These are phyloP conservation scores for Tolypocladium album DNA, from an alignment of 2,329 filamentous ascomycete genomes.

Conservation along the genomic window DNA sequence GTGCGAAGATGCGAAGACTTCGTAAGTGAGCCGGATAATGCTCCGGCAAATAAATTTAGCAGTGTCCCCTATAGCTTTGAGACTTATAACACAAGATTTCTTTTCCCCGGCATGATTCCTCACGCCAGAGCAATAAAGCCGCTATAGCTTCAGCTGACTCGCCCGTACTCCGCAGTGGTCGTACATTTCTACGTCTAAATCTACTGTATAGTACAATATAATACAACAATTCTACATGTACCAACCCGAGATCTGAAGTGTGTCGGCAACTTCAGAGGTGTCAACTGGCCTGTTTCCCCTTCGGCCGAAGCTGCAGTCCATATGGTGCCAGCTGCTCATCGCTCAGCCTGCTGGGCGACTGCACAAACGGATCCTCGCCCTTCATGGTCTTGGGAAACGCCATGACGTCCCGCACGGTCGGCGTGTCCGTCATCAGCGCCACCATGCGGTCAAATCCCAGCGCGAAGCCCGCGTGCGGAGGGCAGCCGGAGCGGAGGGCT, in stretches of 20 bases:
- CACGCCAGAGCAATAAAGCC: no score
- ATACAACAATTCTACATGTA: background rate
- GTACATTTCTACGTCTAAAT: background rate
- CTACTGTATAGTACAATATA: background rate
- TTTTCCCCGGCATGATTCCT: no score
- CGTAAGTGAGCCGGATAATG: no score
- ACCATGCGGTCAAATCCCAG: conserved; percentile 84
- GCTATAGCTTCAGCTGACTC: background rate
- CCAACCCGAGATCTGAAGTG: background rate
- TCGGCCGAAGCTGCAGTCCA: conserved; percentile 23
- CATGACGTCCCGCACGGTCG: conserved; percentile 84
- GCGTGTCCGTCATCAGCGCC: conserved; percentile 64
- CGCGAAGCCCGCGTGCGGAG: conserved; percentile 88
- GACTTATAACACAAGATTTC: no score
- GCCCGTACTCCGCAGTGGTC: background rate
- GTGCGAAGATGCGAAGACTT: no score
- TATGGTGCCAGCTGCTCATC: conserved; percentile 41
- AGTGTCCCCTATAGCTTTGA: no score
- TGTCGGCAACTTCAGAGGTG: background rate
- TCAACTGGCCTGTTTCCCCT: background rate
- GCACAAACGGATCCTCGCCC: conserved; percentile 77
- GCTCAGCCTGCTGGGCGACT: conserved; percentile 61
- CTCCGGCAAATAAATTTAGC: no score
- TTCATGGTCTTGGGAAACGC: conserved; percentile 92
- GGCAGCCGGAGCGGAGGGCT: conserved; percentile 75